Conservation (phyloP, 2,329 filamentous ascomycete species). For the Aspergillus niger region DNA sequence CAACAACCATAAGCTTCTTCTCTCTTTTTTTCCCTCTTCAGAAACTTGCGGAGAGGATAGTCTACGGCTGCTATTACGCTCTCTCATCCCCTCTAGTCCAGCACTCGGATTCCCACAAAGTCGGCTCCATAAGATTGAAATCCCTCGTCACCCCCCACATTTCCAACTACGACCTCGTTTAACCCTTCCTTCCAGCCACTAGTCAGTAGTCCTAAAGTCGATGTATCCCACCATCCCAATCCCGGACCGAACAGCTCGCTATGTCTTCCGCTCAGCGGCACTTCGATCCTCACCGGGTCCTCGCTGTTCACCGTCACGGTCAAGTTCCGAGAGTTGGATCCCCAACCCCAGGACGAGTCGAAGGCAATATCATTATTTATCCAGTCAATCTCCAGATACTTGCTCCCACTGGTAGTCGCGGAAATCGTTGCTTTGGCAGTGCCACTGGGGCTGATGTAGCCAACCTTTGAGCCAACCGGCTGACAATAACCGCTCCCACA, state of each 20-base stretch:
- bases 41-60: too few relatives aligned
- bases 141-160: slow-evolving; percentile 30
- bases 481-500: slow-evolving; percentile 46
- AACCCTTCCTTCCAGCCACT: slow-evolving; percentile 49
- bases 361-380: slow-evolving; percentile 57
- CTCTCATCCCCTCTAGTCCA: slow-evolving; percentile 17
- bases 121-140: slow-evolving; percentile 35
- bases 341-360: slow-evolving; percentile 45
- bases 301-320: slow-evolving; percentile 53
- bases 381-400: slow-evolving; percentile 52
- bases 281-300: slow-evolving; percentile 49
- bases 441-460: slow-evolving; percentile 36
- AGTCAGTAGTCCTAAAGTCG: slow-evolving; percentile 48
- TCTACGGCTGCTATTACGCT: too few relatives aligned
- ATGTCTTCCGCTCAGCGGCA: slow-evolving; percentile 47
- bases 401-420: slow-evolving; percentile 33
- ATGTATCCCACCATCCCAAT: slow-evolving; percentile 54
- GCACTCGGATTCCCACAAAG: slow-evolving; percentile 40
- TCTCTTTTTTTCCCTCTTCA: too few relatives aligned
- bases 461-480: slow-evolving; percentile 49
- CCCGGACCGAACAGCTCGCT: slow-evolving; percentile 45
- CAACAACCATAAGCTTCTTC: too few relatives aligned
- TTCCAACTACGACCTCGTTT: slow-evolving; percentile 41
- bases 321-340: slow-evolving; percentile 54
- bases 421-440: slow-evolving; percentile 41